Percentiles rank a stretch among this genome's conserved stretches.
Conservation (phyloP, 768 basidiomycete genomes). For the Russula olivacea region DNA sequence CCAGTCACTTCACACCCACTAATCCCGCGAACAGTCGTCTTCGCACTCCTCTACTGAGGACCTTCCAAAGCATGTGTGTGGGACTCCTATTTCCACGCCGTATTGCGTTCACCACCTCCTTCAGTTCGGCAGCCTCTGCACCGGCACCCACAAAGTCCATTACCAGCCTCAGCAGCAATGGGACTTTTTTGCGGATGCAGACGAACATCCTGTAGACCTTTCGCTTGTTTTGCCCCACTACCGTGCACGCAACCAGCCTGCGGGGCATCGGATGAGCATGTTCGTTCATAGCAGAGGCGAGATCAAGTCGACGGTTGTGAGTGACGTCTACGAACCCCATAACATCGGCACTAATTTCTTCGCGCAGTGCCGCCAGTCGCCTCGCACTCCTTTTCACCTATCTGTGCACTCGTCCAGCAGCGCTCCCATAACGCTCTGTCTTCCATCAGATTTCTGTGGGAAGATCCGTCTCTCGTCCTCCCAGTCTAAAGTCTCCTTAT, state of each 20-base stretch:
- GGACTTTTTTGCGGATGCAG: constrained; percentile 58
- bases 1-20: background rate
- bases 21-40: constrained; percentile 5
- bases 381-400: constrained; percentile 36
- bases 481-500: constrained; percentile 42
- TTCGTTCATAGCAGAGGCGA: constrained; percentile 48
- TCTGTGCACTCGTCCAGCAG: constrained; percentile 51
- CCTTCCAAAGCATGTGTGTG: constrained; percentile 14
- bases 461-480: constrained; percentile 51
- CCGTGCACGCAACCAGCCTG: constrained; percentile 66
- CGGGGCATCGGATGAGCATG: constrained; percentile 68
- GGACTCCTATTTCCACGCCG: background rate
- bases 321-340: constrained; percentile 30
- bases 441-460: constrained; percentile 76
- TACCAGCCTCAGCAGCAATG: constrained; percentile 34
- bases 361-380: constrained; percentile 30
- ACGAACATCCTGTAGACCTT: constrained; percentile 50
- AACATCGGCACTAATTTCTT: background rate
- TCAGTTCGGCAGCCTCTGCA: constrained; percentile 3
- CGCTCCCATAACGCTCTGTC: constrained; percentile 68
- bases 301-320: constrained; percentile 67
- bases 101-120: background rate
- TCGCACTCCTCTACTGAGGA: constrained; percentile 15
- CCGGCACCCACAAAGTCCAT: constrained; percentile 25
- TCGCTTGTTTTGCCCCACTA: constrained; percentile 72